A percentile compares a stretch with the other conserved stretches of the same genome.
Conservation (phyloP, 331 rosid genomes). For the Pyrus hybrid region DNA sequence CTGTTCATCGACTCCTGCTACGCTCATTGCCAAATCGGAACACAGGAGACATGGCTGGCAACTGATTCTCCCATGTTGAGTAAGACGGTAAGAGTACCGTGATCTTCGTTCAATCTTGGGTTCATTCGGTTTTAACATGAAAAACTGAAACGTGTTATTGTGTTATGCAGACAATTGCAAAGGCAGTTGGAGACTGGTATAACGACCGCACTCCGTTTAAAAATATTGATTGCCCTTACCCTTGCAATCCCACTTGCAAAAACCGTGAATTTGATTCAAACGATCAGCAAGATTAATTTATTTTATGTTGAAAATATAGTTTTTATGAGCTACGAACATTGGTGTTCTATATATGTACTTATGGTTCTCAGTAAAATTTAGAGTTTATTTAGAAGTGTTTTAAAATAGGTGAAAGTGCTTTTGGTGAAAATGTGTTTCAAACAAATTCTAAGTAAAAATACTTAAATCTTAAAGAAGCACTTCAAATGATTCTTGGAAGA, state of each 20-base stretch:
- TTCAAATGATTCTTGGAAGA: no score
- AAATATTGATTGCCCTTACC: conserved; percentile 69
- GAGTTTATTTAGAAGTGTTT: no score
- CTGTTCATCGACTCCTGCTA: conserved; percentile 80
- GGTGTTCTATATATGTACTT: not conserved
- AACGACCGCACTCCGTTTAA: conserved; percentile 43
- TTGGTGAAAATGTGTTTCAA: no score
- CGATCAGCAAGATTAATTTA: conserved; percentile 1
- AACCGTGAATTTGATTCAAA: conserved; percentile 37
- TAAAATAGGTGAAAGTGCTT: no score
- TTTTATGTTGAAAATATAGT: not conserved
- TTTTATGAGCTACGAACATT: not conserved
- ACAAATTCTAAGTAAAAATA: no score
- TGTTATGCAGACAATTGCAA: conserved; percentile 59
- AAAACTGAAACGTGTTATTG: not conserved
- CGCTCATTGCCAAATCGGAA: conserved; percentile 95
- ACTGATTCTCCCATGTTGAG: conserved; percentile 57
- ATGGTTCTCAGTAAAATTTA: not conserved
- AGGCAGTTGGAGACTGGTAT: conserved; percentile 82
- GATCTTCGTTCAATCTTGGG: not conserved
- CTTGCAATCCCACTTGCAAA: conserved; percentile 83
- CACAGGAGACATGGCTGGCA: conserved; percentile 80
- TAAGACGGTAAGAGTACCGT: conserved; percentile 39
- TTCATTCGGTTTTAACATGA: not conserved
- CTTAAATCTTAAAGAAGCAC: no score